These are phyloP conservation scores for Apium graveolens DNA, from an alignment of 129 eudicot species.

Conservation along the genomic window DNA sequence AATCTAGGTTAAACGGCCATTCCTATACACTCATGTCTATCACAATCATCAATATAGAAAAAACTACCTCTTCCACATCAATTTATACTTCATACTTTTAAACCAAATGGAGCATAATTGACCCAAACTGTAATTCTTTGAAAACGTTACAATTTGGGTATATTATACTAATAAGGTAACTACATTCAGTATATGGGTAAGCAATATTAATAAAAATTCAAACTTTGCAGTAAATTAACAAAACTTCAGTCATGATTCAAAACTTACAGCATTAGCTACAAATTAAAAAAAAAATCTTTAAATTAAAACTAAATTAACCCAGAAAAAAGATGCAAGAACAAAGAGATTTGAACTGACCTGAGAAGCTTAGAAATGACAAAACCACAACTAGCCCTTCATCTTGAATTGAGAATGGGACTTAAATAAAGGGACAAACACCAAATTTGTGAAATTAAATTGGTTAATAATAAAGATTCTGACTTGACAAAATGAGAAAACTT, in stretches of 20 bases:
- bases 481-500: constrained; percentile 6
- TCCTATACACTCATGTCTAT: neutral
- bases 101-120: neutral
- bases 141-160: constrained; percentile 24
- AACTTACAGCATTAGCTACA: neutral
- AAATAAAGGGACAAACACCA: neutral
- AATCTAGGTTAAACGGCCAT: neutral
- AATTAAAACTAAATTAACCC: neutral
- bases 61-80: too few species aligned
- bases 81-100: too few species aligned
- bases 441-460: neutral
- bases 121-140: constrained; percentile 24
- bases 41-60: neutral
- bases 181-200: neutral
- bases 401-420: neutral
- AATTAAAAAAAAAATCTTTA: neutral
- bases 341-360: constrained; percentile 19
- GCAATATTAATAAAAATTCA: neutral
- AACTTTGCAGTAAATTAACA: neutral
- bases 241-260: neutral
- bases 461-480: constrained; percentile 16
- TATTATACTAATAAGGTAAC: neutral
- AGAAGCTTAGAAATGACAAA: constrained; percentile 19
- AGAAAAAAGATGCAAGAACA: neutral
- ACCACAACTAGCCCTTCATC: constrained; percentile 10